phyloP scores from a whole-genome alignment of 495 filamentous ascomycete genomes.

The Hamigera avellanea region DNA sequence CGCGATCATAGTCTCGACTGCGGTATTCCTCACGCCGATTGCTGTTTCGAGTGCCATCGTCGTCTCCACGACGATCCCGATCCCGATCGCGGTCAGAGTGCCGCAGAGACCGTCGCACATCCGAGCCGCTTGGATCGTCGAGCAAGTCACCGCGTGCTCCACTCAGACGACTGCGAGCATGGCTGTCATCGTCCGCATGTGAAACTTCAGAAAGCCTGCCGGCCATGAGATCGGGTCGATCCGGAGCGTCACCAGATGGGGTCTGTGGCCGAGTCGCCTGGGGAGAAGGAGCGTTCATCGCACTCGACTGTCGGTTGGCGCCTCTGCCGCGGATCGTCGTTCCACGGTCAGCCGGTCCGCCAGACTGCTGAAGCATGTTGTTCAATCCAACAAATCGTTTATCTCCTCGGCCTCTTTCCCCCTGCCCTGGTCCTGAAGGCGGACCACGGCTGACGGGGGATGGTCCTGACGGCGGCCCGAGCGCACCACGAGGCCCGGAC shows the following conservation, averaged over 20 bases:
- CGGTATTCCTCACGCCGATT: slow-evolving; percentile 27
- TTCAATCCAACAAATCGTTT: slow-evolving; percentile 34
- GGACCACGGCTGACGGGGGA: slow-evolving; percentile 17
- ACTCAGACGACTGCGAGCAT: slow-evolving; percentile 6
- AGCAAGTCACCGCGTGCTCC: slow-evolving; percentile 19
- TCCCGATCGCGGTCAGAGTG: slow-evolving; percentile 13
- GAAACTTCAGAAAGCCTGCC: slow-evolving; percentile 5
- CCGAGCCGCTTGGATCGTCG: slow-evolving; percentile 19
- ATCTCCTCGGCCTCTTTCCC: slow-evolving; percentile 26
- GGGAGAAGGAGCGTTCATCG: slow-evolving; percentile 17
- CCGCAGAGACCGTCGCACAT: slow-evolving; percentile 14
- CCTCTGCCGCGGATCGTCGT: slow-evolving; percentile 28
- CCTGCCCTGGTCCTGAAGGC: slow-evolving; percentile 15
- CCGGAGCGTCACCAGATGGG: slow-evolving; percentile 15
- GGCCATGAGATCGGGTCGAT: slow-evolving; percentile 16
- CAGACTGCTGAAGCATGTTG: slow-evolving; percentile 33
- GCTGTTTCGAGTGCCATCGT: slow-evolving; percentile 11
- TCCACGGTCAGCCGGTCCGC: slow-evolving; percentile 19
- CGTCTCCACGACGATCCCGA: slow-evolving; percentile 22
- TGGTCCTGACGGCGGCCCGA: slow-evolving; percentile 14
- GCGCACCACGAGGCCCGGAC: slow-evolving; percentile 26
- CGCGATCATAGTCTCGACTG: slow-evolving; percentile 24
- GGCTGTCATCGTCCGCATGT: slow-evolving; percentile 10
- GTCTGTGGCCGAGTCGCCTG: slow-evolving; percentile 17
- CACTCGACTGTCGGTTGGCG: slow-evolving; percentile 19